Conservation (phyloP, 1,284 basidiomycete genomes). For the Tilletiaria anomala region DNA sequence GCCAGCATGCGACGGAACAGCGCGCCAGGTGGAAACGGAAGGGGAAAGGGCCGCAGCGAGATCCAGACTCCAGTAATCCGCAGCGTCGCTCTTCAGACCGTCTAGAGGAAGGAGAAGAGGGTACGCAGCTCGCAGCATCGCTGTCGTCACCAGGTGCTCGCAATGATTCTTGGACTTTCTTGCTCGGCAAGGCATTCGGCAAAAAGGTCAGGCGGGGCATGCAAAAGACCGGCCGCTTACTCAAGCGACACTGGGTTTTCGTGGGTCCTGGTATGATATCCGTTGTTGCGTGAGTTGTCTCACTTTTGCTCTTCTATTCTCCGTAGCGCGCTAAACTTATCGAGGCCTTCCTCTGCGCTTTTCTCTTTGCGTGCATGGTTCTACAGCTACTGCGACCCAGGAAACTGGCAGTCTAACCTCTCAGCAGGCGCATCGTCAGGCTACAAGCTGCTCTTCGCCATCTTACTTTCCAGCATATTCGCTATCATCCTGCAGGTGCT, state of each 20-base stretch:
- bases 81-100: too few relatives aligned
- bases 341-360: background rate
- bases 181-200: too few relatives aligned
- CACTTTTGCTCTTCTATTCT: background rate
- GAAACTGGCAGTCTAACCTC: constrained; percentile 38
- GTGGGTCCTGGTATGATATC: constrained; percentile 1
- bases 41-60: too few relatives aligned
- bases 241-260: background rate
- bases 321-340: background rate
- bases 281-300: background rate
- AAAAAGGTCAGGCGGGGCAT: too few relatives aligned
- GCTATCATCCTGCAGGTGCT: constrained; percentile 62
- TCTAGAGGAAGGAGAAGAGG: too few relatives aligned
- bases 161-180: too few relatives aligned
- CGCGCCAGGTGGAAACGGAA: too few relatives aligned
- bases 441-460: constrained; percentile 71
- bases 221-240: background rate
- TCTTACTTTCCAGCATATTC: constrained; percentile 67
- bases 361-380: background rate
- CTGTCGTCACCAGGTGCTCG: too few relatives aligned
- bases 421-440: constrained; percentile 44
- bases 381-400: constrained; percentile 4
- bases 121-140: too few relatives aligned
- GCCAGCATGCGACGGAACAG: too few relatives aligned
- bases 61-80: too few relatives aligned